Percentiles rank a stretch among this genome's conserved stretches.
Evolutionary conservation across 2,329 filamentous ascomycete species (phyloP).

Genomic region (Hymenoscyphus fraxineus): DNA sequence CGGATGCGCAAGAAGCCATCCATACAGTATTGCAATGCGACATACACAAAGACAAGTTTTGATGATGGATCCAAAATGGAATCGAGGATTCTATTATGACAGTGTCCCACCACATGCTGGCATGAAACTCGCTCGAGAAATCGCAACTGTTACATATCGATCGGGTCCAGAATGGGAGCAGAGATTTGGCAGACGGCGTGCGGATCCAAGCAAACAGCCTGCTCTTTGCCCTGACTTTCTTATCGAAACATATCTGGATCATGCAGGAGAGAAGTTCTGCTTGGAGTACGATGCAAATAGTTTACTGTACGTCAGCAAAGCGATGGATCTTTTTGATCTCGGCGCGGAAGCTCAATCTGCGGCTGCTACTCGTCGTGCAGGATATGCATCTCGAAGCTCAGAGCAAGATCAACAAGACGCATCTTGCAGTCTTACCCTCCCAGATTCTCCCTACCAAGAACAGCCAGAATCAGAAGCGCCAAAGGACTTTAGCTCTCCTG

Average conservation of each 20-base stretch:
- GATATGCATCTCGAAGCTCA: slow-evolving; percentile 45
- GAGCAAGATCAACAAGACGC: slow-evolving; percentile 32
- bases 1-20: slow-evolving; percentile 89
- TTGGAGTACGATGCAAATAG: slow-evolving; percentile 96
- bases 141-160: slow-evolving; percentile 95
- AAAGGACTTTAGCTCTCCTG: slow-evolving; percentile 35
- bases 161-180: slow-evolving; percentile 97
- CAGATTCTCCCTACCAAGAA: slow-evolving; percentile 81
- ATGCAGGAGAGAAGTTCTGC: slow-evolving; percentile 97
- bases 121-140: slow-evolving; percentile 97
- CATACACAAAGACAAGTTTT: slow-evolving; percentile 96
- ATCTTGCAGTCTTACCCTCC: slow-evolving; percentile 76
- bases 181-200: slow-evolving; percentile 81
- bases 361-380: slow-evolving; percentile 58
- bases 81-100: slow-evolving; percentile 89
- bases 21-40: slow-evolving; percentile 97
- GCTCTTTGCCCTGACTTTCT: slow-evolving; percentile 96
- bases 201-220: slow-evolving; percentile 80
- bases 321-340: slow-evolving; percentile 97
- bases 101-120: slow-evolving; percentile 85
- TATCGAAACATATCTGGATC: slow-evolving; percentile 96
- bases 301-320: slow-evolving; percentile 92
- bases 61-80: slow-evolving; percentile 99
- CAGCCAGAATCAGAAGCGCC: slow-evolving; percentile 52
- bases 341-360: slow-evolving; percentile 66